Evolutionary conservation across 2,329 filamentous ascomycete genomes (phyloP), one percentile per base, ranked within the genome.

Genomic region (Macrophomina phaseolina): DNA sequence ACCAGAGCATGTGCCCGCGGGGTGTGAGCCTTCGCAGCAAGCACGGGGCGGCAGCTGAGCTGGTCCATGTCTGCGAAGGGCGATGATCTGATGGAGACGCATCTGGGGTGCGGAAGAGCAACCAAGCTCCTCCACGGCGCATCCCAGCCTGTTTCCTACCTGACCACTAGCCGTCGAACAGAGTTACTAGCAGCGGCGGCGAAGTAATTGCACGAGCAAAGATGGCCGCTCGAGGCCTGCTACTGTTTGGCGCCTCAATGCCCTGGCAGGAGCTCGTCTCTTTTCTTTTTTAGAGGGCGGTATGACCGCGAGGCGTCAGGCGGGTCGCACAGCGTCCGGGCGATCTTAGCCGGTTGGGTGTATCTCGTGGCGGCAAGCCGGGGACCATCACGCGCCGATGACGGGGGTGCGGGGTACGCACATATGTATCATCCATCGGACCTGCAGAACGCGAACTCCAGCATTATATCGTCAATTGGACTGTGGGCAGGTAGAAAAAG

Each of bases 291-390:
- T 48, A 38, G 18, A 42, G 28, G 23, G 52, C 48, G 49, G 64
- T 16, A 60, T 66, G 64, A 66, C 64, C 34, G 45, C 53, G 64
- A 60, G 64, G 64, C 64, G 64, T 60, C 42, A 14, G 18, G 36
- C 18, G 18, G 58, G 48, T 51, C 23, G 14, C 48, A 51, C 51
- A n/a, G 30, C 23, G 53, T 30, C 53, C 34, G 58, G 58, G 23
- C 28, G 60, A 63, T 63, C 45, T 63, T 51, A 38, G 32, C 45
- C 40, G 40, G 30, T 28, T 40, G 30, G 56, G 16, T 30, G 56
- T 23, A 14, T 28, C 48, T 30, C 48, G 23, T 30, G 48, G 48
- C 48, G 18, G 48, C 42, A 45, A 45, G 16, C 42, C 4, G 12
- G 42, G 8, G 42, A 45, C 16, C 42, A 14, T 45, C 42, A 14